Base-by-base conservation (phyloP, 2,329 filamentous ascomycete genomes). In the Chalaropsis ovoidea region DNA sequence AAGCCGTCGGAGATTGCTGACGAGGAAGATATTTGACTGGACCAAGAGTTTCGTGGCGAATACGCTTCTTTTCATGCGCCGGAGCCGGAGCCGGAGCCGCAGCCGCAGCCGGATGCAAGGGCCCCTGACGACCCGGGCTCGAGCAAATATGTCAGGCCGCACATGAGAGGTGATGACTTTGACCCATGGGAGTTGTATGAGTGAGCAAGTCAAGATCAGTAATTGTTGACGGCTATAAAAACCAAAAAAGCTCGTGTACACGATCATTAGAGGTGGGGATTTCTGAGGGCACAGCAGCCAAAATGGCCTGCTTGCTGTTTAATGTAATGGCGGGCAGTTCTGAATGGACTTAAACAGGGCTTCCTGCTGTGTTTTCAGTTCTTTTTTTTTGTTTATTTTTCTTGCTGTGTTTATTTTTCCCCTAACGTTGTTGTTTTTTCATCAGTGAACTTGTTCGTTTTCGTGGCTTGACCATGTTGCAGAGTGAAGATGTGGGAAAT, bases 1-100 rank as follows among this genome's bases (percentile, higher is more conserved):
- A 97, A 99, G 81, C 95, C 94, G 62, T 94, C 91, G n/a, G 94
- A 99, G 75, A 84, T 99, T 73, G 93, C 91, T 70, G 89, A 93
- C 71, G 89, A 93, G 72, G 66, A 67, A 19, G 88, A 92, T 77
- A 81, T 92, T 76, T 96, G 91, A 96, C 89, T 92, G 69, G 78
- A 84, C 56, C 75, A 85, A 75, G 86, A 90, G 74, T 76, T 89
- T 60, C 79, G 86, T 70, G 80, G 77, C 64, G 86, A 89, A 75
- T 82, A 80, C 73, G 77, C 78, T 67, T 56, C 22, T 56, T 35
- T 56, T 35, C 31, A 31, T 56, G 17, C 13, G 13, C 24, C 27
- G 17, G 52, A 56, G 24, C 79, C 42, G 39, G 61, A 67, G 65
- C 72, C 73, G 69, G 70, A 39, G 13, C 54, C 42, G 39, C 62